Evolutionary conservation across 164 flowering plant genomes (phyloP).

Genomic region (Vitis vinifera): ASM3070453v1 NC_081811.1:25418501-25419000

Average conservation of each 20-base stretch:
- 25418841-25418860: conserved; percentile 95
- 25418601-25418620: conserved; percentile 89
- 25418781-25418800: conserved; percentile 98
- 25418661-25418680: conserved; percentile 96
- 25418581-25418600: conserved; percentile 80
- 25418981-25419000: conserved; percentile 94
- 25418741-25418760: conserved; percentile 91
- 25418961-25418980: conserved; percentile 99
- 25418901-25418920: conserved; percentile 97
- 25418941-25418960: conserved; percentile 96
- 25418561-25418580: conserved; percentile 96
- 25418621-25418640: conserved; percentile 89
- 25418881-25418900: conserved; percentile 88
- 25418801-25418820: conserved; percentile 93
- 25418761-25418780: conserved; percentile 96
- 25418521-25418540: conserved; percentile 88
- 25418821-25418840: conserved; percentile 96
- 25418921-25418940: conserved; percentile 88
- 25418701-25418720: conserved; percentile 88
- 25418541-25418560: conserved; percentile 99
- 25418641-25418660: conserved; percentile 95
- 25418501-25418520: conserved; percentile 82
- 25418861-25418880: conserved; percentile 96
- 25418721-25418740: conserved; percentile 97
- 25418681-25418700: conserved; percentile 92